phyloP scores from a whole-genome alignment of 768 basidiomycete genomes.

The Boletus rubroflammeus region DNA sequence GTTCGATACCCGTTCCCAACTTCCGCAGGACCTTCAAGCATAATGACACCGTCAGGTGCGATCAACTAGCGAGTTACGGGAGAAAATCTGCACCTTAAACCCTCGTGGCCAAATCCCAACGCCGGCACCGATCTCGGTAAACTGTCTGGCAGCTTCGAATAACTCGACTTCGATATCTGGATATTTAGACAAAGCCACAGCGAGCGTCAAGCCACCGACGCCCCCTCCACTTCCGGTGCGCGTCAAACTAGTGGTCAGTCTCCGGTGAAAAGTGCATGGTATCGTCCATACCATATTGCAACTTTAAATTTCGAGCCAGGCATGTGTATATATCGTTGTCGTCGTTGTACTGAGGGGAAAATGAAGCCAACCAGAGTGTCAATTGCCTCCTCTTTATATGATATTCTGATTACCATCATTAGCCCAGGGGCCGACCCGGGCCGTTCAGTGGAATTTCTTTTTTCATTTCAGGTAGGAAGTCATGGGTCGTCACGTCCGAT shows the following conservation, averaged over 20 bases:
- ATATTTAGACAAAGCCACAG: slow-evolving; percentile 36
- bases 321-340: slow-evolving; percentile 4
- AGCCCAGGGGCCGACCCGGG: no score
- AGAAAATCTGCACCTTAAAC: slow-evolving; percentile 20
- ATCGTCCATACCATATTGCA: slow-evolving; percentile 24
- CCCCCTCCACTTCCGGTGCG: slow-evolving; percentile 37
- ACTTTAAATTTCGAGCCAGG: slow-evolving; percentile 23
- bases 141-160: slow-evolving; percentile 49
- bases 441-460: neutral
- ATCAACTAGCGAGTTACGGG: neutral
- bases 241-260: neutral
- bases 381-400: neutral
- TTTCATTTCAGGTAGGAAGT: slow-evolving; percentile 6
- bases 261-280: neutral
- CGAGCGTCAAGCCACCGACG: slow-evolving; percentile 39
- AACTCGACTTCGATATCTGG: slow-evolving; percentile 54
- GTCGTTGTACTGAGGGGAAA: neutral
- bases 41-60: neutral
- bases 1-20: slow-evolving; percentile 19
- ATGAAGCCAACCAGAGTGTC: neutral
- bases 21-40: slow-evolving; percentile 20
- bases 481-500: slow-evolving; percentile 15
- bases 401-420: neutral
- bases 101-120: slow-evolving; percentile 44
- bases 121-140: slow-evolving; percentile 61